Evolutionary conservation across 495 filamentous ascomycete genomes (phyloP), one percentile per base, ranked within the genome.

Genomic region (Opeltia flavorubescens): DNA sequence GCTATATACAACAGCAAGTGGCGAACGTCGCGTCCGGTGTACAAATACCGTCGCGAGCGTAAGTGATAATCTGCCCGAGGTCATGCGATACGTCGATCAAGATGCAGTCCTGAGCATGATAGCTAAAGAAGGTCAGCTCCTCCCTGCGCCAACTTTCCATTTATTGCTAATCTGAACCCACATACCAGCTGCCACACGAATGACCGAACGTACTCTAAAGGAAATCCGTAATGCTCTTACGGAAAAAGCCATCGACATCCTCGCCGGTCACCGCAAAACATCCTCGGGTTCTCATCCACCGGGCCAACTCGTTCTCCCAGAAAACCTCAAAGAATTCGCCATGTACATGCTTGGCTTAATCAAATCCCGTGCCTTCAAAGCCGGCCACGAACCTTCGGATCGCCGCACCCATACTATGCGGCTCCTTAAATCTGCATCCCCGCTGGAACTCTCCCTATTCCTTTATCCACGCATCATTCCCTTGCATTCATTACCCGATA

Each of bases 321-420:
- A 99, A 62, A 84, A 89, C 39, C 71, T 99, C 20, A 99, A 96
- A 58, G 91, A 99, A 55, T 91, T 95, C 58, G 78, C 80, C 44
- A 94, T 99, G 89, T 96, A 88, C 63, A 88, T 93, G 65, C 77
- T 99, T n/a, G 80, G 83, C 44, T 64, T 99, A 55, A 62, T 95
- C 50, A 99, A 96, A 62, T 89, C 78, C 23, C 78, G 91, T 44
- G 86, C 89, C 26, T 86, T 96, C 70, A 96, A 96, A 66, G 74
- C 76, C 41, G 89, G 93, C 46, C 77, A 77, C 50, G 93, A 96
- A 63, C 79, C 86, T n/a, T 81, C 83, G 25, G 91, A 99, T 63
- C 81, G 93, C 38, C 75, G 91, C 52, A 81, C 87, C 11, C 82
- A 95, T 59, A 88, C 94, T 50, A 82, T 89, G 76, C 80, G 89